Evolutionary conservation across 139 green algal species (phyloP).

Genomic region (Volvox reticuliferus): DNA sequence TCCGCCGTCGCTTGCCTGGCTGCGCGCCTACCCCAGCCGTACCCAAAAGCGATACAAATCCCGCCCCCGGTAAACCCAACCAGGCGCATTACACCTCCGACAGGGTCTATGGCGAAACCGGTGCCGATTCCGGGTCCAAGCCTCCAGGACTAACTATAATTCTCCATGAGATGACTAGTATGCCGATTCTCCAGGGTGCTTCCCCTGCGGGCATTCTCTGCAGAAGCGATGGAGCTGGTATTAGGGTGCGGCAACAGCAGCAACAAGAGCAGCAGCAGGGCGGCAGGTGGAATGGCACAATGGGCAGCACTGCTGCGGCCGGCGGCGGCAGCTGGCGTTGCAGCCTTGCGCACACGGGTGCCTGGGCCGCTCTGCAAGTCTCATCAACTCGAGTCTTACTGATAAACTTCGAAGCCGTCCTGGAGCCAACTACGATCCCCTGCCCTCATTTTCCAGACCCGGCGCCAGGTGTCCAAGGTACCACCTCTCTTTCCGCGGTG

Average conservation of each 20-base stretch:
- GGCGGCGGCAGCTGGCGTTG: background rate
- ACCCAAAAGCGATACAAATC: too few relatives aligned
- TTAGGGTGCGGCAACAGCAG: too few relatives aligned
- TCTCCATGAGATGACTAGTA: background rate
- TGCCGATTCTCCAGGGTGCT: background rate
- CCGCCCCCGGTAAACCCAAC: too few relatives aligned
- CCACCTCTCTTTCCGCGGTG: background rate
- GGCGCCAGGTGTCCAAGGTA: too few relatives aligned
- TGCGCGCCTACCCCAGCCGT: too few relatives aligned
- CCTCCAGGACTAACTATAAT: too few relatives aligned
- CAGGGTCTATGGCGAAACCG: background rate
- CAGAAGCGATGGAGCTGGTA: too few relatives aligned
- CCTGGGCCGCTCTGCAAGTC: conserved; percentile 7
- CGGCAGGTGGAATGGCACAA: too few relatives aligned
- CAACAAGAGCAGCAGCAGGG: too few relatives aligned
- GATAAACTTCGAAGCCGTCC: background rate
- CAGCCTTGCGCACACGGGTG: background rate
- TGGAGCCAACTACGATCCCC: background rate
- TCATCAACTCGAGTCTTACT: background rate
- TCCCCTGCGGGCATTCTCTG: too few relatives aligned
- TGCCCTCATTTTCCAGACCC: background rate
- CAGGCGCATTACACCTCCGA: background rate
- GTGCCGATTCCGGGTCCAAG: background rate
- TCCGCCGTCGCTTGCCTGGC: background rate
- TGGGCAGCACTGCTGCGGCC: background rate